Conservation (phyloP, 441 rosid genomes). For the Rhodomyrtus psidioides region DNA sequence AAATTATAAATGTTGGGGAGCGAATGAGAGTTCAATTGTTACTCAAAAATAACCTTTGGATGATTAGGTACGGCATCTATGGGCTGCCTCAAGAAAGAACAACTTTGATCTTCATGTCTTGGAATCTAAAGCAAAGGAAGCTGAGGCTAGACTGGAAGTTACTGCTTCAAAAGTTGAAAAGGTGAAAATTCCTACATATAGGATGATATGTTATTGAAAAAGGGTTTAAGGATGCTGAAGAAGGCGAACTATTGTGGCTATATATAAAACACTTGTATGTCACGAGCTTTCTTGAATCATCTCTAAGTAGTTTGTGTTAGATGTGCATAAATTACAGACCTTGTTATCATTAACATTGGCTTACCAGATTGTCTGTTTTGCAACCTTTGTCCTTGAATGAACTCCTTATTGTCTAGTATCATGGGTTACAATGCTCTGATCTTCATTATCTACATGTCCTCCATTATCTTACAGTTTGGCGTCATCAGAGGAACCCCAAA, state of each 20-base stretch:
- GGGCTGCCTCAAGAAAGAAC: conserved; percentile 63
- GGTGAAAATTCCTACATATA: conserved; percentile 24
- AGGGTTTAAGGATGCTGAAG: not conserved
- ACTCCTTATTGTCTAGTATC: not conserved
- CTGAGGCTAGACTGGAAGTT: conserved; percentile 34
- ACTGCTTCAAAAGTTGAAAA: conserved; percentile 42
- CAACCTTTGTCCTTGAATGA: not conserved
- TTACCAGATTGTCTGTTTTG: not conserved
- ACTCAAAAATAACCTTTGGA: conserved; percentile 18
- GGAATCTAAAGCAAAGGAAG: conserved; percentile 41
- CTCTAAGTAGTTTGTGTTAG: not conserved
- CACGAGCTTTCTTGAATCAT: not conserved
- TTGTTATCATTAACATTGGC: not conserved
- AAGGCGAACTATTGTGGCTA: not conserved
- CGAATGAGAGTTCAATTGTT: conserved; percentile 17
- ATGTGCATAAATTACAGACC: not conserved
- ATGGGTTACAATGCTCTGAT: not conserved
- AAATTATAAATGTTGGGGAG: not conserved
- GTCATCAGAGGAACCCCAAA: not conserved
- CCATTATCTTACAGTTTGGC: not conserved
- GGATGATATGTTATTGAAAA: not conserved
- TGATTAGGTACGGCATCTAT: conserved; percentile 49
- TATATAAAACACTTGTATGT: not conserved
- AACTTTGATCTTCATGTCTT: conserved; percentile 71
- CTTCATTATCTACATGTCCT: not conserved